These are phyloP conservation scores for Tulasnella sp. DNA, from an alignment of 768 basidiomycete genomes.

Conservation along the genomic window DNA sequence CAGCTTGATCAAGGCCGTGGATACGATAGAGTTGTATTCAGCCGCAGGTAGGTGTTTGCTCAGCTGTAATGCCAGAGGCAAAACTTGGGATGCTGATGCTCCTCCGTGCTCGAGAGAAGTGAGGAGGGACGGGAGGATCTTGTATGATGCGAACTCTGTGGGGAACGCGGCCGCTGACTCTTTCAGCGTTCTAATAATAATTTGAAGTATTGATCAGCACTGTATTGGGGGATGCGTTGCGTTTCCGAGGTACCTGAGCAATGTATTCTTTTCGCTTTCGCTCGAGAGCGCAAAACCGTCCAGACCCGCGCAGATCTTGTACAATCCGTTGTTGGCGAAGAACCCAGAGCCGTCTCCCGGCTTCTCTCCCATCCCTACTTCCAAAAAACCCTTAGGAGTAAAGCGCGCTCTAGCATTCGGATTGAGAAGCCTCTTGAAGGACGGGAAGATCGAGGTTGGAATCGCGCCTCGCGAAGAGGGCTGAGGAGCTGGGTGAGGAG, in stretches of 20 bases:
- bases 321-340: slow-evolving; percentile 70
- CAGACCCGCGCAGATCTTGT: slow-evolving; percentile 73
- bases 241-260: slow-evolving; percentile 48
- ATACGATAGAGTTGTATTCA: slow-evolving; percentile 54
- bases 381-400: slow-evolving; percentile 65
- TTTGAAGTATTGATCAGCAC: background rate
- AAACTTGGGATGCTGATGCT: slow-evolving; percentile 59
- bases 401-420: slow-evolving; percentile 77
- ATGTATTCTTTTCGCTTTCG: slow-evolving; percentile 64
- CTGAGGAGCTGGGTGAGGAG: slow-evolving; percentile 69
- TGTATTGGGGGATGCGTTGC: background rate
- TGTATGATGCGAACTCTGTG: slow-evolving; percentile 69
- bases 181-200: slow-evolving; percentile 49
- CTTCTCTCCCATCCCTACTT: slow-evolving; percentile 64
- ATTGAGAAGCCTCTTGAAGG: slow-evolving; percentile 81
- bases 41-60: slow-evolving; percentile 58
- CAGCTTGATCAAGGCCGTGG: slow-evolving; percentile 72
- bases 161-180: slow-evolving; percentile 76
- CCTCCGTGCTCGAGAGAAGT: slow-evolving; percentile 72
- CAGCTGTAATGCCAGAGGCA: slow-evolving; percentile 77
- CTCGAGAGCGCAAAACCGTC: slow-evolving; percentile 74
- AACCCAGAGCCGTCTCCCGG: slow-evolving; percentile 55
- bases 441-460: slow-evolving; percentile 60
- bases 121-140: slow-evolving; percentile 79
- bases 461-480: slow-evolving; percentile 68